Percentiles rank a stretch among this genome's conserved stretches.
These are phyloP conservation scores for Fusarium nurragi DNA, from an alignment of 2,329 filamentous ascomycete species.

Conservation along the genomic window DNA sequence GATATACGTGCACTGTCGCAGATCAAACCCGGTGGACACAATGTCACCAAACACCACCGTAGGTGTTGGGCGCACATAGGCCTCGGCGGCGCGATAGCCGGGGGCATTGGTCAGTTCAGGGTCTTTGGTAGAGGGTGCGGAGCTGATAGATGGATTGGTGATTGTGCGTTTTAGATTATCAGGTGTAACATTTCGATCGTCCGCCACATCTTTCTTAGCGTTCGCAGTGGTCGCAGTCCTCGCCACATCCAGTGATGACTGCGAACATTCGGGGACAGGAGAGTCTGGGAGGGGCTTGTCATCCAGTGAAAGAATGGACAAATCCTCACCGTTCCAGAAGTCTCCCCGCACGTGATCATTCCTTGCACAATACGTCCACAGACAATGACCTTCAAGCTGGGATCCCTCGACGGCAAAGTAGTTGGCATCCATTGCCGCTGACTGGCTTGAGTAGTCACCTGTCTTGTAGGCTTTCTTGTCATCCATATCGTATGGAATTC, in stretches of 20 bases:
- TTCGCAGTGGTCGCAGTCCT: constrained; percentile 33
- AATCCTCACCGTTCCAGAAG: constrained; percentile 96
- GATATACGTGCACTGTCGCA: constrained; percentile 80
- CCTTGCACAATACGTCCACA: constrained; percentile 86
- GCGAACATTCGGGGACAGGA: constrained; percentile 56
- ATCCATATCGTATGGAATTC: constrained; percentile 99
- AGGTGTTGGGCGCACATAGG: constrained; percentile 87
- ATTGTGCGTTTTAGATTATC: constrained; percentile 79
- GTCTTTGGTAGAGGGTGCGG: constrained; percentile 60
- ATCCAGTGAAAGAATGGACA: constrained; percentile 88
- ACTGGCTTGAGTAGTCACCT: constrained; percentile 93
- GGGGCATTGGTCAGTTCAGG: constrained; percentile 69
- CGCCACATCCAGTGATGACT: constrained; percentile 56
- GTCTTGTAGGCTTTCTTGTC: constrained; percentile 95
- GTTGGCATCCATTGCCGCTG: constrained; percentile 93
- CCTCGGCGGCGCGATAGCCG: constrained; percentile 90
- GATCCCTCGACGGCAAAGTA: constrained; percentile 91
- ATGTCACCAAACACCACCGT: constrained; percentile 78
- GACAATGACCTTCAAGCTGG: constrained; percentile 81
- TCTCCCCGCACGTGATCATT: constrained; percentile 92
- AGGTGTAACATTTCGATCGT: constrained; percentile 72
- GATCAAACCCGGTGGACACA: constrained; percentile 79
- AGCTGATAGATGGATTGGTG: constrained; percentile 72
- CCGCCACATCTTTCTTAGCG: constrained; percentile 54
- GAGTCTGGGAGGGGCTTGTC: constrained; percentile 72